phyloP scores from a whole-genome alignment of 2,329 filamentous ascomycete genomes.

The Fusarium decemcellulare region DNA sequence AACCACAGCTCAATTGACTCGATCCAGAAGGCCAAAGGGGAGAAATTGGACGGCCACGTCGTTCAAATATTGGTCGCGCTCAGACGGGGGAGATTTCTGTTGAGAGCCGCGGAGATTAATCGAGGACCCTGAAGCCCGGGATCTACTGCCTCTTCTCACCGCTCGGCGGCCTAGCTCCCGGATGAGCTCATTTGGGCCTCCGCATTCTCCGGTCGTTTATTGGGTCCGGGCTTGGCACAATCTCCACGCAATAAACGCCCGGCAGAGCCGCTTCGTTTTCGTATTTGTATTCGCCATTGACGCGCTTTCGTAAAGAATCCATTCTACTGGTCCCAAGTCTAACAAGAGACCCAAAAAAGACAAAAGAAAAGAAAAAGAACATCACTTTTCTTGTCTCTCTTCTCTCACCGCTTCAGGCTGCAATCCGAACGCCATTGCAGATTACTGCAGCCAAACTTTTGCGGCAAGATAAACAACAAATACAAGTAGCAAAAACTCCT shows the following conservation, averaged over 20 bases:
- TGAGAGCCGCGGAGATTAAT: conserved; percentile 33
- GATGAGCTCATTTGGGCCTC: conserved; percentile 34
- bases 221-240: conserved; percentile 12
- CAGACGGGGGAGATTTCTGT: conserved; percentile 29
- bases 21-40: conserved; percentile 2
- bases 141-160: conserved; percentile 46
- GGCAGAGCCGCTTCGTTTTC: conserved; percentile 34
- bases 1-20: conserved; percentile 26
- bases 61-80: background rate
- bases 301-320: conserved; percentile 4
- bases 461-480: conserved; percentile 2
- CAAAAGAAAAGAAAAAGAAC: background rate
- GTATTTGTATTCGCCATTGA: conserved; percentile 42
- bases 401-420: conserved; percentile 23
- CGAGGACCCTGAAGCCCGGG: conserved; percentile 26
- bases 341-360: conserved; percentile 1
- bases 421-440: conserved; percentile 27
- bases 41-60: background rate
- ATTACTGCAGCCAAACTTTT: conserved; percentile 29
- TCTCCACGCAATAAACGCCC: background rate
- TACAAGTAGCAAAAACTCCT: conserved; percentile 32
- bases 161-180: conserved; percentile 46
- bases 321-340: conserved; percentile 27
- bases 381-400: conserved; percentile 20
- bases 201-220: conserved; percentile 6